These are phyloP conservation scores for Aspergillus sclerotialis DNA, from an alignment of 2,329 filamentous ascomycete genomes.

Conservation along the genomic window DNA sequence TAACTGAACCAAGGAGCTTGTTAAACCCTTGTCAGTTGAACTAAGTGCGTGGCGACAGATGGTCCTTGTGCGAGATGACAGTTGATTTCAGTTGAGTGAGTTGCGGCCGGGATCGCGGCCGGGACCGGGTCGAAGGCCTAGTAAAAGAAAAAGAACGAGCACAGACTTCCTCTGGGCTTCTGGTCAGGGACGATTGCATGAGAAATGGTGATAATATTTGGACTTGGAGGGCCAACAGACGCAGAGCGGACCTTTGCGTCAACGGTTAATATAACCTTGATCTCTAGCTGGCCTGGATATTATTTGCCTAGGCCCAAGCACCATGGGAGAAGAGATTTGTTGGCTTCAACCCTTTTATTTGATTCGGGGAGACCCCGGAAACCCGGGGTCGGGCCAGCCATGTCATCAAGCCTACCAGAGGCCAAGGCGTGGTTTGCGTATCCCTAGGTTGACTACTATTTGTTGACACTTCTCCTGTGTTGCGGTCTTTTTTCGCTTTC, in stretches of 20 bases:
- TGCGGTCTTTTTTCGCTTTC: neutral
- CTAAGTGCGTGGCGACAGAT: neutral
- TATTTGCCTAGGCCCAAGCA: neutral
- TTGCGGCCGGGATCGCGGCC: neutral
- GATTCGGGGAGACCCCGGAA: neutral
- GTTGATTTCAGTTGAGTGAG: no score
- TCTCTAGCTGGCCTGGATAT: neutral
- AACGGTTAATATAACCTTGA: slow-evolving; percentile 5
- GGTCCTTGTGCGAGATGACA: neutral
- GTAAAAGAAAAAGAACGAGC: slow-evolving; percentile 1
- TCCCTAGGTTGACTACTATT: slow-evolving; percentile 1
- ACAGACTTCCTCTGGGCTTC: slow-evolving; percentile 10
- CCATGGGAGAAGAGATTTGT: no score
- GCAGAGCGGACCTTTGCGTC: slow-evolving; percentile 9
- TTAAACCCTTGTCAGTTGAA: neutral
- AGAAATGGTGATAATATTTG: slow-evolving; percentile 5
- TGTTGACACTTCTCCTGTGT: neutral
- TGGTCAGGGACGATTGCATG: neutral
- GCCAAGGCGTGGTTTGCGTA: slow-evolving; percentile 2
- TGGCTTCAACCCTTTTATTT: no score
- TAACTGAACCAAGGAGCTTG: no score
- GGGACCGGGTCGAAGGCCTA: neutral
- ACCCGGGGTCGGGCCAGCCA: neutral
- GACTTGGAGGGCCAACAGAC: slow-evolving; percentile 9
- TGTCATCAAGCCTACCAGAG: slow-evolving; percentile 1